These are phyloP conservation scores for Mallotus japonicus DNA, from an alignment of 441 rosid genomes.

Conservation along the genomic window DNA sequence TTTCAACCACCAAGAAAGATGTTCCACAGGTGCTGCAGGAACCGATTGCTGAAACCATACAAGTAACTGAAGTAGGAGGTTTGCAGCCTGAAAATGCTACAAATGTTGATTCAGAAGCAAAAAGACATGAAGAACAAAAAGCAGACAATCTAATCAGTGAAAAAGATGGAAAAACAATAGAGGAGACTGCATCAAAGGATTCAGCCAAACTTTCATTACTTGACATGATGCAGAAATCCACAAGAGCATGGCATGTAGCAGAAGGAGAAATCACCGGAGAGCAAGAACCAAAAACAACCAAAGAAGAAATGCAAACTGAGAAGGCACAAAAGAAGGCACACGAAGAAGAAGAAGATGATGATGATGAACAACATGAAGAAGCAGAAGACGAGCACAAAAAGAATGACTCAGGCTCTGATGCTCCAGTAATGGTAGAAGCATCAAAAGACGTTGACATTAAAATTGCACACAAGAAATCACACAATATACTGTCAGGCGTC, in stretches of 20 bases:
- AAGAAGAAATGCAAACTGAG: constrained; percentile 30
- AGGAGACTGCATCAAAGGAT: constrained; percentile 24
- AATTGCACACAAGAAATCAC: constrained; percentile 66
- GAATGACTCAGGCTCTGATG: constrained; percentile 57
- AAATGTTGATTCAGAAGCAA: constrained; percentile 26
- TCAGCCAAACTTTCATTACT: constrained; percentile 37
- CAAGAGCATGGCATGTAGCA: constrained; percentile 25
- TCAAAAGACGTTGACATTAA: constrained; percentile 54
- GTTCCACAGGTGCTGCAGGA: constrained; percentile 24
- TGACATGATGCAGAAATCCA: constrained; percentile 36
- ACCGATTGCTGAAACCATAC: constrained; percentile 6
- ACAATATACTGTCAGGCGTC: constrained; percentile 73
- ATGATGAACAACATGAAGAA: constrained; percentile 32
- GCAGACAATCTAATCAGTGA: constrained; percentile 14
- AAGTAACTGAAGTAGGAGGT: constrained; percentile 25
- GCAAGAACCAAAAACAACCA: constrained; percentile 24
- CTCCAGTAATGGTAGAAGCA: constrained; percentile 62
- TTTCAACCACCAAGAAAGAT: constrained; percentile 19
- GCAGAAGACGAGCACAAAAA: constrained; percentile 45
- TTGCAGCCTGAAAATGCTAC: constrained; percentile 17
- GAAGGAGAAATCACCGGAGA: constrained; percentile 27
- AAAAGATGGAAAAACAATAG: constrained; percentile 17
- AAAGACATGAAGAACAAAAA: constrained; percentile 26
- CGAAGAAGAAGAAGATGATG: constrained; percentile 33
- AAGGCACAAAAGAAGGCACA: constrained; percentile 46